A percentile compares a stretch with the other conserved stretches of the same genome.
Conservation (phyloP, 805 yeast species). For the Tetrapisispora pingtungensis region DNA sequence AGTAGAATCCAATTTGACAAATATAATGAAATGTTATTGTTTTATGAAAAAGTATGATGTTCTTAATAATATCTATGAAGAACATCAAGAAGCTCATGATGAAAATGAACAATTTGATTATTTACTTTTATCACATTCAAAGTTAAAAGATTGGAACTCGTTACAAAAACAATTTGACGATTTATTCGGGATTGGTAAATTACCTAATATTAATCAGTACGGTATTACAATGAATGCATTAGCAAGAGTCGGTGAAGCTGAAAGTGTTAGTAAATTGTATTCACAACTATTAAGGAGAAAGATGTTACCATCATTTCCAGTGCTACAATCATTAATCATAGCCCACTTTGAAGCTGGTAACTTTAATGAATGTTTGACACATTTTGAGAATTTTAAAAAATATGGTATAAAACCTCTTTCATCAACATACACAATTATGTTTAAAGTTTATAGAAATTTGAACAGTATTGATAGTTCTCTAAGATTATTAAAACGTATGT, state of each 20-base stretch:
- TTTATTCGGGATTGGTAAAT: constrained; percentile 42
- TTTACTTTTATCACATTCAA: constrained; percentile 38
- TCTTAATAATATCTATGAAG: constrained; percentile 31
- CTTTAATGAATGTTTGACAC: constrained; percentile 18
- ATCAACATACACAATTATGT: constrained; percentile 20
- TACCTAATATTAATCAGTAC: constrained; percentile 48
- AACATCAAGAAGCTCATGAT: constrained; percentile 33
- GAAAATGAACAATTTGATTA: constrained; percentile 38
- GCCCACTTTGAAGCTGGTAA: constrained; percentile 20
- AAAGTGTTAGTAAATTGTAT: constrained; percentile 41
- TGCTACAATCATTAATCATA: constrained; percentile 21
- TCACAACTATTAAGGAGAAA: constrained; percentile 37
- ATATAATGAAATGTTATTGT: constrained; percentile 18
- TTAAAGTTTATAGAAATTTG: constrained; percentile 19
- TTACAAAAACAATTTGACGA: constrained; percentile 49
- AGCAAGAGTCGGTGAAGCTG: constrained; percentile 39
- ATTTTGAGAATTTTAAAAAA: constrained; percentile 24
- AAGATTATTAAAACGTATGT: constrained; percentile 23
- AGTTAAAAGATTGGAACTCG: constrained; percentile 40
- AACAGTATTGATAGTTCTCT: constrained; percentile 26
- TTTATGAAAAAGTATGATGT: constrained; percentile 11
- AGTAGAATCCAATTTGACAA: constrained; percentile 14
- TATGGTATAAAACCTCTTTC: constrained; percentile 22
- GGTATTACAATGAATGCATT: constrained; percentile 51
- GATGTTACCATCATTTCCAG: constrained; percentile 35